A percentile compares a stretch with the other conserved stretches of the same genome.
phyloP scores from a whole-genome alignment of 495 filamentous ascomycete genomes.

The Aspergillus haitiensis region DNA sequence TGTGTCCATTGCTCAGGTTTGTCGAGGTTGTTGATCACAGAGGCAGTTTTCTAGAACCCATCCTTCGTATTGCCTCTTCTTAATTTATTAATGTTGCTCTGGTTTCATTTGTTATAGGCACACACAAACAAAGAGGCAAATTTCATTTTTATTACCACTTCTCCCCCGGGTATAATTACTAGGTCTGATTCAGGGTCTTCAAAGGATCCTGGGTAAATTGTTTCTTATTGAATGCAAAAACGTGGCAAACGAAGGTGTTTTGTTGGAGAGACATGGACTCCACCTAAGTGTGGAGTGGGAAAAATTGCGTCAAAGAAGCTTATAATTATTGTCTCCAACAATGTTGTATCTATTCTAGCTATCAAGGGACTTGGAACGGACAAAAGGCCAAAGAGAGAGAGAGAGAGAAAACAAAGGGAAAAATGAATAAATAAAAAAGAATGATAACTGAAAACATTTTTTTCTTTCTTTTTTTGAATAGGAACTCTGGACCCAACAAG shows the following conservation, averaged over 20 bases:
- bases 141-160: too few relatives aligned
- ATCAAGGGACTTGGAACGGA: background rate
- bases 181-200: too few relatives aligned
- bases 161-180: too few relatives aligned
- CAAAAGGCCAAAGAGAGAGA: background rate
- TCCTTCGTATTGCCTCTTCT: background rate
- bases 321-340: conserved; percentile 1
- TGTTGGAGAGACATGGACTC: background rate
- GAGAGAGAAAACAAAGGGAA: background rate
- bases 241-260: too few relatives aligned
- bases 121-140: background rate
- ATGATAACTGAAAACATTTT: background rate
- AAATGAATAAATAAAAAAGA: background rate
- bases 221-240: too few relatives aligned
- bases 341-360: too few relatives aligned
- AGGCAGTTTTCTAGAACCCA: conserved; percentile 1
- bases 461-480: too few relatives aligned
- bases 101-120: background rate
- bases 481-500: too few relatives aligned
- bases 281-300: conserved; percentile 7
- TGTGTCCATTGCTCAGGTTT: background rate
- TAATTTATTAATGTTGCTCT: background rate
- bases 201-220: too few relatives aligned
- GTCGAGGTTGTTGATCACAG: background rate
- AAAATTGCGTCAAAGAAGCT: conserved; percentile 18